Percentiles rank a stretch among this genome's conserved stretches.
Conservation (phyloP, 306 rosid genomes). For the Gynostemma pentaphyllum region DNA sequence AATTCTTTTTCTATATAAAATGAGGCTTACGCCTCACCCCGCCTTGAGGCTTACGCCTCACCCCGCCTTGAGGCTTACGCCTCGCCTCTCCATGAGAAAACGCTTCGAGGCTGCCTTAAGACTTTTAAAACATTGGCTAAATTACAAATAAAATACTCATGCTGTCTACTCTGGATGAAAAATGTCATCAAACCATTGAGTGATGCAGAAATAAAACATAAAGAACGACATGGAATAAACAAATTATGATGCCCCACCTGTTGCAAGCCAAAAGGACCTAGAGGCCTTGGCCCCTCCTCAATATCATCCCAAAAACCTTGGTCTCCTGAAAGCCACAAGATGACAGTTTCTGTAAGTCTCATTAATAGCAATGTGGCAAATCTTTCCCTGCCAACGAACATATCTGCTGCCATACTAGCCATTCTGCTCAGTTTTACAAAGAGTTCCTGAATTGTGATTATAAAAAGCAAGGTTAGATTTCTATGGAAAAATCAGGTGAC, state of each 20-base stretch:
- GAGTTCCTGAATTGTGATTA: constrained; percentile 62
- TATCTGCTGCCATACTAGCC: constrained; percentile 81
- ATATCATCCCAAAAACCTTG: constrained; percentile 99
- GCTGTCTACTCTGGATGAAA: not conserved
- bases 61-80: no score
- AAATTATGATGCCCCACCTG: constrained; percentile 40
- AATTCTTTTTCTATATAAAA: no score
- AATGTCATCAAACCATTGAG: not conserved
- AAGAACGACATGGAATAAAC: not conserved
- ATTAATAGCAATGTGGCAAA: constrained; percentile 82
- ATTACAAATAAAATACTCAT: not conserved
- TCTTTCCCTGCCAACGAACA: constrained; percentile 96
- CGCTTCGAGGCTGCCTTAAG: no score
- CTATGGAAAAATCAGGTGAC: not conserved
- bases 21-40: no score
- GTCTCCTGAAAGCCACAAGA: constrained; percentile 93
- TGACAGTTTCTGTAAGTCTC: constrained; percentile 96
- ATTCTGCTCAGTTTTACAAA: constrained; percentile 76
- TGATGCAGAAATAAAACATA: not conserved
- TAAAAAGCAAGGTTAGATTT: constrained; percentile 13
- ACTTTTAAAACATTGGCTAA: no score
- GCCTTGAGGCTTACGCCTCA: no score
- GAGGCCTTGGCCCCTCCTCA: constrained; percentile 88
- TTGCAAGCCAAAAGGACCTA: constrained; percentile 87
- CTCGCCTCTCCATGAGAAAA: no score